Percentiles rank a stretch among this genome's conserved stretches.
These are phyloP conservation scores for Colletotrichum ledebouriae DNA, from an alignment of 2,329 filamentous ascomycete species.

Conservation along the genomic window DNA sequence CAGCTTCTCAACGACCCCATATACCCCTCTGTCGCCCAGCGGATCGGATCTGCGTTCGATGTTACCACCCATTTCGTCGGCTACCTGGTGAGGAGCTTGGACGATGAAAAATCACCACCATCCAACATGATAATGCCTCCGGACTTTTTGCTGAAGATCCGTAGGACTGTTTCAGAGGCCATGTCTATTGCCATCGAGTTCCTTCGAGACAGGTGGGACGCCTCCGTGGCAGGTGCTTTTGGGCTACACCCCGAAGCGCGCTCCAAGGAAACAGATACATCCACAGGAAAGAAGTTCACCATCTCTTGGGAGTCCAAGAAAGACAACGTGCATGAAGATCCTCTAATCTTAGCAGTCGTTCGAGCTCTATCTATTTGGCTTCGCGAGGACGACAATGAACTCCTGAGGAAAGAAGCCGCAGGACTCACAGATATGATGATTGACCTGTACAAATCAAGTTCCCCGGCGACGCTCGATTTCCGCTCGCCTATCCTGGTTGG, in stretches of 20 bases:
- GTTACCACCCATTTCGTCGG: conserved; percentile 72
- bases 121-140: conserved; percentile 63
- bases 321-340: conserved; percentile 64
- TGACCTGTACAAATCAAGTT: conserved; percentile 67
- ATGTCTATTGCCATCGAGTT: conserved; percentile 74
- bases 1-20: conserved; percentile 67
- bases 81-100: conserved; percentile 67
- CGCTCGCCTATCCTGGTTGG: conserved; percentile 70
- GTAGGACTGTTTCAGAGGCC: conserved; percentile 72
- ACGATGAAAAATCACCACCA: conserved; percentile 56
- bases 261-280: conserved; percentile 56
- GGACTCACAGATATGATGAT: conserved; percentile 74
- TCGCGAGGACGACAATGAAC: conserved; percentile 75
- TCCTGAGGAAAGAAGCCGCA: conserved; percentile 67
- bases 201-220: conserved; percentile 78
- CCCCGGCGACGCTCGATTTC: conserved; percentile 61
- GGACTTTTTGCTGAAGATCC: conserved; percentile 72
- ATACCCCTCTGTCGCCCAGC: conserved; percentile 64
- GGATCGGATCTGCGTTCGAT: conserved; percentile 73
- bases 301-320: conserved; percentile 71
- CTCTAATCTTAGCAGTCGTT: conserved; percentile 70
- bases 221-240: conserved; percentile 71
- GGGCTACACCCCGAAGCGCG: conserved; percentile 72
- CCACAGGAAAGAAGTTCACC: conserved; percentile 60
- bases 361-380: conserved; percentile 74